Percentiles rank a stretch among this genome's conserved stretches.
Conservation (phyloP, 148 eudicot genomes). For the Heliamphora exappendiculata region DNA sequence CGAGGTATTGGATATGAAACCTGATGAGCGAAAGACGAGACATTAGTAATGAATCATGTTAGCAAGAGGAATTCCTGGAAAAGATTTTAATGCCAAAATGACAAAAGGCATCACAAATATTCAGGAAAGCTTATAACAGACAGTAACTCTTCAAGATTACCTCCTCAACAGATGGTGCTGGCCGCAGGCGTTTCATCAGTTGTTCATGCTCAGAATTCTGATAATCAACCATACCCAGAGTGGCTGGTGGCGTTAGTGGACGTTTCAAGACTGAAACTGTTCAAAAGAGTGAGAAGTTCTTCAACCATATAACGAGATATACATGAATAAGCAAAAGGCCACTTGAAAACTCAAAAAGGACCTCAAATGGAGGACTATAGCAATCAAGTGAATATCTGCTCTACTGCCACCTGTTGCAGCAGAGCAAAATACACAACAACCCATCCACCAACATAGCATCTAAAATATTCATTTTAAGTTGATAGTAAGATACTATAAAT, state of each 20-base stretch:
- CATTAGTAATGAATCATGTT: background rate
- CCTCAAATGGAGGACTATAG: background rate
- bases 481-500: too few relatives aligned
- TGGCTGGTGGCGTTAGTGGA: conserved; percentile 65
- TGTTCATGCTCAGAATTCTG: conserved; percentile 85
- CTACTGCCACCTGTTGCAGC: background rate
- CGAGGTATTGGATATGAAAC: conserved; percentile 75
- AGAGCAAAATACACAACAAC: background rate
- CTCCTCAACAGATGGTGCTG: conserved; percentile 81
- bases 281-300: conserved; percentile 10
- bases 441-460: background rate
- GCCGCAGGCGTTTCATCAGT: conserved; percentile 76
- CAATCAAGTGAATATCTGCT: background rate
- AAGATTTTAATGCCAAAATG: background rate
- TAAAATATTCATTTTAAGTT: too few relatives aligned
- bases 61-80: background rate
- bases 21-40: conserved; percentile 23
- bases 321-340: background rate
- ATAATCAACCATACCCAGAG: conserved; percentile 66
- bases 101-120: background rate
- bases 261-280: conserved; percentile 60
- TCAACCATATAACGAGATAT: background rate
- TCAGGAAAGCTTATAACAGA: background rate
- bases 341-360: conserved; percentile 10
- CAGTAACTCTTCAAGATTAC: conserved; percentile 27